These are phyloP conservation scores for Beauveria varroae DNA, from an alignment of 2,329 filamentous ascomycete genomes.

Conservation along the genomic window DNA sequence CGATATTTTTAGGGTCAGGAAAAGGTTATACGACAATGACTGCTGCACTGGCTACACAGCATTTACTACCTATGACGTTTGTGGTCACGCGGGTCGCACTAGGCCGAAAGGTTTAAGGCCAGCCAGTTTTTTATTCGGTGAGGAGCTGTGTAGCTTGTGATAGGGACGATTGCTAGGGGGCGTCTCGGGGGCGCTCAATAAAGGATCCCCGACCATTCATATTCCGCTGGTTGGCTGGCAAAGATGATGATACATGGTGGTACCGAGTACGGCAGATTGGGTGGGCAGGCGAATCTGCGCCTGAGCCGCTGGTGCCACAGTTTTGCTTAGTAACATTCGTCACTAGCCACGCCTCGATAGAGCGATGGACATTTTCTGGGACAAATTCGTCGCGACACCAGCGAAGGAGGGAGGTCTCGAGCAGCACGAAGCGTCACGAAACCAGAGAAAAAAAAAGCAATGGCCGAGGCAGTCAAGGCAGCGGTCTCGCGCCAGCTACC, in stretches of 20 bases:
- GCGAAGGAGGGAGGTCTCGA: background rate
- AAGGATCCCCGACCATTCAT: no score
- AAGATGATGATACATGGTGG: background rate
- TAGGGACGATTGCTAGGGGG: background rate
- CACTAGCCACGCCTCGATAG: conserved; percentile 1
- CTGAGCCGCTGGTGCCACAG: background rate
- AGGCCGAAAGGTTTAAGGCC: background rate
- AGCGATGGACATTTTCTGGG: background rate
- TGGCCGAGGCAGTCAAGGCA: conserved; percentile 33
- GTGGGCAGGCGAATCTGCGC: background rate
- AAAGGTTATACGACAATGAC: background rate
- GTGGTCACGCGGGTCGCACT: conserved; percentile 11
- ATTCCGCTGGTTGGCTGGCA: background rate
- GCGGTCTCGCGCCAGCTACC: conserved; percentile 30
- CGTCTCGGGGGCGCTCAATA: background rate
- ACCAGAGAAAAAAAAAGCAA: conserved; percentile 16
- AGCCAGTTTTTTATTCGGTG: background rate
- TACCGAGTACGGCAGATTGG: background rate
- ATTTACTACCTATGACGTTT: conserved; percentile 4
- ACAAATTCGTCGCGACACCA: conserved; percentile 3
- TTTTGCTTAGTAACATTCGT: background rate
- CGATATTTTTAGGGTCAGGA: background rate
- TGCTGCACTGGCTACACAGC: background rate
- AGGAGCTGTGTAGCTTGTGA: background rate
- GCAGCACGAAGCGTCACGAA: background rate